Conservation (phyloP, 495 filamentous ascomycete genomes). For the Daldinia decipiens region DNA sequence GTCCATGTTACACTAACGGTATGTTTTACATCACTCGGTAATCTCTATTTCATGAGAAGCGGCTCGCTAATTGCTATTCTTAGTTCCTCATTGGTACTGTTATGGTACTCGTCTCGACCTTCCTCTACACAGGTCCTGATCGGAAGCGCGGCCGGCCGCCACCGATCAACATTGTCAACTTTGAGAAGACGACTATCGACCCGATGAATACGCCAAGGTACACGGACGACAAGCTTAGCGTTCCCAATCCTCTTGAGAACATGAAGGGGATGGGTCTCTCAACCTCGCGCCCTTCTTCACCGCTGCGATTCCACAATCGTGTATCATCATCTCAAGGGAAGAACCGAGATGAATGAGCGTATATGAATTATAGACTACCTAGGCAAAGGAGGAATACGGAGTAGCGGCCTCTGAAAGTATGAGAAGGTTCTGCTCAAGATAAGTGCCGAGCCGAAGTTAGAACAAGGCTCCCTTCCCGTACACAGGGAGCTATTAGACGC, state of each 20-base stretch:
- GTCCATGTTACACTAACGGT: constrained; percentile 76
- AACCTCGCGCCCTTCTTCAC: constrained; percentile 74
- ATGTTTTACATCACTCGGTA: constrained; percentile 49
- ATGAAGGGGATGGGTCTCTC: constrained; percentile 66
- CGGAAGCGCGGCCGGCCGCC: constrained; percentile 69
- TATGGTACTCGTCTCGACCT: constrained; percentile 81
- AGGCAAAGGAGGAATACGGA: constrained; percentile 10
- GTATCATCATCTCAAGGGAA: constrained; percentile 54
- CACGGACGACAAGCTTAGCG: constrained; percentile 47
- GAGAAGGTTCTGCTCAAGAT: constrained; percentile 11
- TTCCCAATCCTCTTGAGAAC: constrained; percentile 55
- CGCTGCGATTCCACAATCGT: constrained; percentile 63
- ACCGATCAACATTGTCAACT: constrained; percentile 77
- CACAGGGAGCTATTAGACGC: background rate
- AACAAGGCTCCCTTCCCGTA: background rate
- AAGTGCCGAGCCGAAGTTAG: constrained; percentile 37
- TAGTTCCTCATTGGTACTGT: constrained; percentile 85
- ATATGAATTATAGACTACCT: background rate
- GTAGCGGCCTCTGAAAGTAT: background rate
- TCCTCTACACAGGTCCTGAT: constrained; percentile 76
- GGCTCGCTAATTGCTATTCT: constrained; percentile 24
- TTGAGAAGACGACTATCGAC: constrained; percentile 76
- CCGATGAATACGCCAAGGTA: constrained; percentile 51
- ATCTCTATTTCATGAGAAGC: background rate
- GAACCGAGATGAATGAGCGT: constrained; percentile 51